Evolutionary conservation across 2,329 filamentous ascomycete genomes (phyloP), one percentile per base, ranked within the genome.

Genomic region (Dichotomopilus funicola): DNA sequence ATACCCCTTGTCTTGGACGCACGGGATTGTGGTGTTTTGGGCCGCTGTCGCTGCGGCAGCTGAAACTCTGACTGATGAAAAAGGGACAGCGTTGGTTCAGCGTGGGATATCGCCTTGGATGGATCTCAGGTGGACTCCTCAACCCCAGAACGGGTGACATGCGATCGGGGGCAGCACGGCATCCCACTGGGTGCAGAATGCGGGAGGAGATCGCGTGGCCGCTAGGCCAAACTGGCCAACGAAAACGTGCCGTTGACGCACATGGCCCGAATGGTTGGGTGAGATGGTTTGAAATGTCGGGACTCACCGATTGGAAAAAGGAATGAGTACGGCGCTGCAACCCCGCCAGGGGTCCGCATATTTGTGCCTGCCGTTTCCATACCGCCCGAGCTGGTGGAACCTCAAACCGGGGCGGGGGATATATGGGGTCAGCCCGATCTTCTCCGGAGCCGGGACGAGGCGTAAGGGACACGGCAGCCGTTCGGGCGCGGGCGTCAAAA

Each of bases 221-320:
- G 41, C 42, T 44, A 34, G 49, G 47, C 61, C 62, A 41, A 61
- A 61, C 60, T 56, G 71, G 70, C 77, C 76, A 80, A 80, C 77
- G 68, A 67, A 61, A 74, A 63, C 51, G 63, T 65, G 65, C 61
- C 63, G 69, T 72, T 67, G 67, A 59, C 64, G 73, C 74, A 79
- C 78, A 73, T 65, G 73, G 73, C 69, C 67, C 63, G 72, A 73
- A 75, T 75, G 76, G 77, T 74, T 79, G 70, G 66, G 59, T 67
- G 63, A 64, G 71, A 69, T 57, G 59, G 62, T 35, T 51, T 49
- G 44, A 40, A 47, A 47, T 34, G 44, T 51, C 48, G 54, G 43
- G 66, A 70, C 79, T 77, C 70, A 81, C 79, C 79, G 70, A 81
- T 78, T 69, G 79, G 79, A 64, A 71, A 73, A 62, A 82, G 73